Conservation (phyloP, 768 basidiomycete species). For the Russula emetica region DNA sequence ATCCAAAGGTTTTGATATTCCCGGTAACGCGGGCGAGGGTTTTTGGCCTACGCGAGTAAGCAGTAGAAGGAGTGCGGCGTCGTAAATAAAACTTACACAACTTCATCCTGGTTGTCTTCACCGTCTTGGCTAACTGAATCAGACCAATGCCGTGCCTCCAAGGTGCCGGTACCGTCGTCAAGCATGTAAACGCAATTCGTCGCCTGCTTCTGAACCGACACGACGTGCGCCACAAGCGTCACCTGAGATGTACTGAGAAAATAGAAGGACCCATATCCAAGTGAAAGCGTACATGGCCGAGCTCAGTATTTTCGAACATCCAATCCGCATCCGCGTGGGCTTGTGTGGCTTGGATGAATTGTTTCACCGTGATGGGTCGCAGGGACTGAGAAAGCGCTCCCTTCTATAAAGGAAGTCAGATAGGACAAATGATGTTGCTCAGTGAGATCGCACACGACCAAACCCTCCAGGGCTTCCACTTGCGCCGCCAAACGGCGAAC, state of each 20-base stretch:
- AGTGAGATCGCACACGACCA: conserved; percentile 38
- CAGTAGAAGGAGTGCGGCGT: neutral
- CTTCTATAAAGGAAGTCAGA: conserved; percentile 33
- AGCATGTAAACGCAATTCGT: conserved; percentile 79
- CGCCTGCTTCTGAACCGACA: conserved; percentile 59
- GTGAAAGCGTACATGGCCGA: conserved; percentile 63
- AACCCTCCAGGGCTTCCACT: conserved; percentile 58
- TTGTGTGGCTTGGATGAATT: conserved; percentile 73
- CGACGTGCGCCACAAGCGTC: conserved; percentile 69
- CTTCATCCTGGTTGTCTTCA: conserved; percentile 44
- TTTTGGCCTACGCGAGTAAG: conserved; percentile 50
- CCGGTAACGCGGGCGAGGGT: conserved; percentile 80
- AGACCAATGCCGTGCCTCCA: conserved; percentile 80
- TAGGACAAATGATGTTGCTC: neutral
- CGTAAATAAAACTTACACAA: conserved; percentile 38
- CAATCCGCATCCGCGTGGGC: conserved; percentile 87
- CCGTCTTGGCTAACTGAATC: conserved; percentile 60
- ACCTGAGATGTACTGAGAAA: conserved; percentile 44
- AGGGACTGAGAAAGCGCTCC: conserved; percentile 44
- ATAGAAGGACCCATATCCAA: neutral
- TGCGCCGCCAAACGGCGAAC: conserved; percentile 54
- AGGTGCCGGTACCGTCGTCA: conserved; percentile 80
- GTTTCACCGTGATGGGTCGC: conserved; percentile 73
- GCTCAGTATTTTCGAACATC: conserved; percentile 71
- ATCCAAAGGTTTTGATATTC: conserved; percentile 72